A percentile compares a stretch with the other conserved stretches of the same genome.
Evolutionary conservation across 2,329 filamentous ascomycete genomes (phyloP).

Genomic region (Amylocarpus encephaloides): DNA sequence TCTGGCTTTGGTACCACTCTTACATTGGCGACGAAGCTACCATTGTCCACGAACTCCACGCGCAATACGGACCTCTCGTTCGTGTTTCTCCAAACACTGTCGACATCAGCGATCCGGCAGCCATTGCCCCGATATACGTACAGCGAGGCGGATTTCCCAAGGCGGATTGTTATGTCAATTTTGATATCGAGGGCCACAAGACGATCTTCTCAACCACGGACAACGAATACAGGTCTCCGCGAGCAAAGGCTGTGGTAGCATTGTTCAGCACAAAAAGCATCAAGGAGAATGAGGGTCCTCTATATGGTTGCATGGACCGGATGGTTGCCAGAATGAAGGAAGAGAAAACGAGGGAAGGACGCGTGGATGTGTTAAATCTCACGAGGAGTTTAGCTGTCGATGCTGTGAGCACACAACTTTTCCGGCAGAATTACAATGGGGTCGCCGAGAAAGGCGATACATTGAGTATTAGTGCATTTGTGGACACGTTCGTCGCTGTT

Average conservation of each 20-base stretch:
- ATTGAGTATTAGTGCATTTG: slow-evolving; percentile 42
- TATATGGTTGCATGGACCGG: slow-evolving; percentile 37
- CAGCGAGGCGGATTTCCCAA: slow-evolving; percentile 48
- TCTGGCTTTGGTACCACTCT: slow-evolving; percentile 33
- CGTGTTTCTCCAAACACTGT: slow-evolving; percentile 33
- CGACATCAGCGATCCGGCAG: slow-evolving; percentile 30
- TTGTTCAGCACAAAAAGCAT: slow-evolving; percentile 44
- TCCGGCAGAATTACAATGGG: slow-evolving; percentile 44
- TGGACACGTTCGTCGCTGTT: slow-evolving; percentile 48
- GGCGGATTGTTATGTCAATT: slow-evolving; percentile 45
- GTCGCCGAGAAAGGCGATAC: slow-evolving; percentile 25
- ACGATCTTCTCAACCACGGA: slow-evolving; percentile 47
- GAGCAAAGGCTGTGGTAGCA: slow-evolving; percentile 44
- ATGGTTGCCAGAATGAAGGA: slow-evolving; percentile 39
- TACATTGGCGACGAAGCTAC: slow-evolving; percentile 33
- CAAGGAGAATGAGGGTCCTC: slow-evolving; percentile 32
- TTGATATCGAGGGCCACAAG: slow-evolving; percentile 48
- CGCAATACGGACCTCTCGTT: slow-evolving; percentile 30
- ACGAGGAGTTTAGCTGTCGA: slow-evolving; percentile 46
- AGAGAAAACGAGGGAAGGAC: slow-evolving; percentile 24
- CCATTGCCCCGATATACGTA: slow-evolving; percentile 42
- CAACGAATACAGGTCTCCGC: slow-evolving; percentile 34
- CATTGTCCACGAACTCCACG: slow-evolving; percentile 23
- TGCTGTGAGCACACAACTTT: slow-evolving; percentile 47
- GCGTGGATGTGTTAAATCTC: slow-evolving; percentile 44